phyloP scores from a whole-genome alignment of 176 grass and related monocot species.

The Oryza glaberrima region DNA sequence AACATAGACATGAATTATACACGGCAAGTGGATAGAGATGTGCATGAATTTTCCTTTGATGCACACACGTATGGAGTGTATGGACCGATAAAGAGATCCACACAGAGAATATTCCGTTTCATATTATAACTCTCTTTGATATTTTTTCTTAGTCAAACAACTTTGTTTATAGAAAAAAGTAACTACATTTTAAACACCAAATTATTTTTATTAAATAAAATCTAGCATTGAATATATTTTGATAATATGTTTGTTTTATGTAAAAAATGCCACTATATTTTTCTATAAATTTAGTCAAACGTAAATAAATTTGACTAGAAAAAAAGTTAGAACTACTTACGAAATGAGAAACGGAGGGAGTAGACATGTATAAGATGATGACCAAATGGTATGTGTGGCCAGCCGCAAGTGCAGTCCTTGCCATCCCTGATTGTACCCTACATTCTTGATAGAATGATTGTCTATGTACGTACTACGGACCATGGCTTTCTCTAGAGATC shows the following conservation, averaged over 20 bases:
- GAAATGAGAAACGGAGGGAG: too few species aligned
- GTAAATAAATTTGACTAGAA: too few species aligned
- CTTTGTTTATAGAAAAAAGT: too few species aligned
- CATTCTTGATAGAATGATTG: constrained; percentile 36
- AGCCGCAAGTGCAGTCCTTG: constrained; percentile 48
- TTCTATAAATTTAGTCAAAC: too few species aligned
- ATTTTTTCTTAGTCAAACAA: too few species aligned
- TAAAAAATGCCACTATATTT: too few species aligned
- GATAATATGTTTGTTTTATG: too few species aligned
- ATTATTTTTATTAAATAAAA: too few species aligned
- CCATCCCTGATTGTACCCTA: constrained; percentile 49
- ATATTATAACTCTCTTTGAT: too few species aligned
- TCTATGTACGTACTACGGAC: background rate
- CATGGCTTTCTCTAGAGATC: background rate
- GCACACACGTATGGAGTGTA: background rate
- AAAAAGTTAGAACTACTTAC: too few species aligned
- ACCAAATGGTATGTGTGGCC: constrained; percentile 24
- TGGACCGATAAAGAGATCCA: background rate
- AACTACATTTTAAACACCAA: too few species aligned
- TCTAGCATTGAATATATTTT: too few species aligned
- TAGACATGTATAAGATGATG: constrained; percentile 13
- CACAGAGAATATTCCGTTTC: constrained; percentile 5
- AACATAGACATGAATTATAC: background rate
- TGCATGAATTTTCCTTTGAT: constrained; percentile 19
- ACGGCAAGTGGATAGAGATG: constrained; percentile 22